Percentiles rank a stretch among this genome's conserved stretches.
Conservation (phyloP, 352 stramenopile species). For the Globisporangium okanoganense region DNA sequence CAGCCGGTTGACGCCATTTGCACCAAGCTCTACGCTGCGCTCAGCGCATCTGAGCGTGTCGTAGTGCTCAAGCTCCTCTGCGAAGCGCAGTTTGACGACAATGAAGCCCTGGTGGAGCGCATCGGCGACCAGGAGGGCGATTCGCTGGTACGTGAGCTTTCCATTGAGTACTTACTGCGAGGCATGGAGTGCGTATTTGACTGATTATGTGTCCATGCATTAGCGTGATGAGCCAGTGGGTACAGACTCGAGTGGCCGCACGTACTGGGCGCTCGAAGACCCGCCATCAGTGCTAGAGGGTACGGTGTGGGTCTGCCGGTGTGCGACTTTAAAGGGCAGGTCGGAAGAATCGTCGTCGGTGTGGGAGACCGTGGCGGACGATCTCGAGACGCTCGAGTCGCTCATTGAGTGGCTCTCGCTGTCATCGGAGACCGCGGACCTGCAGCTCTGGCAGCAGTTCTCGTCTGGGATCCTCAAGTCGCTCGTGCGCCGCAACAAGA, state of each 20-base stretch:
- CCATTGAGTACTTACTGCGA: background rate
- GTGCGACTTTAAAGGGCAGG: constrained; percentile 2
- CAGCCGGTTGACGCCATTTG: constrained; percentile 17
- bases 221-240: constrained; percentile 52
- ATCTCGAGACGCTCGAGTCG: constrained; percentile 45
- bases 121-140: constrained; percentile 53
- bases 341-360: constrained; percentile 12
- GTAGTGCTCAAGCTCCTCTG: constrained; percentile 57
- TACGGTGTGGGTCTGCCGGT: constrained; percentile 61
- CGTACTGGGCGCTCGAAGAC: constrained; percentile 66
- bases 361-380: constrained; percentile 64
- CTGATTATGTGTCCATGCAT: background rate
- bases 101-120: constrained; percentile 47
- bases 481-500: constrained; percentile 45
- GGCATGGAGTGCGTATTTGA: background rate
- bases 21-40: constrained; percentile 35
- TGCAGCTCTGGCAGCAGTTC: constrained; percentile 53
- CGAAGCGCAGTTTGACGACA: constrained; percentile 64
- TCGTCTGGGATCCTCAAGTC: constrained; percentile 41
- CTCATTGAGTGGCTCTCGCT: constrained; percentile 47
- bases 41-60: constrained; percentile 37
- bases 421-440: constrained; percentile 38
- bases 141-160: constrained; percentile 26
- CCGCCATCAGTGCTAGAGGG: constrained; percentile 42
- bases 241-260: constrained; percentile 35